These are phyloP conservation scores for Nemania abortiva DNA, from an alignment of 2,329 filamentous ascomycete species.

Conservation along the genomic window DNA sequence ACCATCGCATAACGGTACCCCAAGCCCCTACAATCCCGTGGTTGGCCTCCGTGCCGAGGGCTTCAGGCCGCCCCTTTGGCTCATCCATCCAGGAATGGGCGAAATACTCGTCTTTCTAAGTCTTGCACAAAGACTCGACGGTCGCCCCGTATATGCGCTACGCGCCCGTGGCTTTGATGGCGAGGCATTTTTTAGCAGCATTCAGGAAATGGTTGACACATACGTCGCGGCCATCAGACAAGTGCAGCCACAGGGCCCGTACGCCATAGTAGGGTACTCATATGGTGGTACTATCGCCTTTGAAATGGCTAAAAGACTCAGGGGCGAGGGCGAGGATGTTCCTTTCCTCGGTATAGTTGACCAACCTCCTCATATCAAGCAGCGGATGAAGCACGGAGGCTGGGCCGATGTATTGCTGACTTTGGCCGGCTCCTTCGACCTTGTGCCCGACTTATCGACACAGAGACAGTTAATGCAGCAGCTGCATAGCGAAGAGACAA, in stretches of 20 bases:
- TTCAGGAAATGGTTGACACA: constrained; percentile 55
- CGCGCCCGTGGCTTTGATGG: constrained; percentile 59
- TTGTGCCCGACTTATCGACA: too few relatives aligned
- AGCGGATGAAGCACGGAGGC: constrained; percentile 55
- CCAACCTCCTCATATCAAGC: constrained; percentile 62
- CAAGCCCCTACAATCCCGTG: constrained; percentile 18
- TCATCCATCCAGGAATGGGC: constrained; percentile 58
- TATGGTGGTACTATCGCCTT: constrained; percentile 65
- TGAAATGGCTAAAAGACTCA: constrained; percentile 61
- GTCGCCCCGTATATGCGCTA: constrained; percentile 61
- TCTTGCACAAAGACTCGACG: constrained; percentile 48
- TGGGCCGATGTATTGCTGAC: constrained; percentile 56
- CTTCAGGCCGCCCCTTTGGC: constrained; percentile 55
- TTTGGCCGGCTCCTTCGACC: constrained; percentile 55
- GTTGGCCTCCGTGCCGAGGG: constrained; percentile 30
- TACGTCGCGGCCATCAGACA: constrained; percentile 58
- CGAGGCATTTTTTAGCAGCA: constrained; percentile 53
- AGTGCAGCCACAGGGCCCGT: constrained; percentile 62
- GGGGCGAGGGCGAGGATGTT: constrained; percentile 48
- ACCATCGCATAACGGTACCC: too few relatives aligned
- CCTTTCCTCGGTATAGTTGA: constrained; percentile 61
- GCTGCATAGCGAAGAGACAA: constrained; percentile 50
- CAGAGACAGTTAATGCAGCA: constrained; percentile 51
- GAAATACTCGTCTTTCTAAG: constrained; percentile 58
- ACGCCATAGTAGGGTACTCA: constrained; percentile 64